These are phyloP conservation scores for Epicoccum nigrum DNA, from an alignment of 2,329 filamentous ascomycete genomes.

Conservation along the genomic window DNA sequence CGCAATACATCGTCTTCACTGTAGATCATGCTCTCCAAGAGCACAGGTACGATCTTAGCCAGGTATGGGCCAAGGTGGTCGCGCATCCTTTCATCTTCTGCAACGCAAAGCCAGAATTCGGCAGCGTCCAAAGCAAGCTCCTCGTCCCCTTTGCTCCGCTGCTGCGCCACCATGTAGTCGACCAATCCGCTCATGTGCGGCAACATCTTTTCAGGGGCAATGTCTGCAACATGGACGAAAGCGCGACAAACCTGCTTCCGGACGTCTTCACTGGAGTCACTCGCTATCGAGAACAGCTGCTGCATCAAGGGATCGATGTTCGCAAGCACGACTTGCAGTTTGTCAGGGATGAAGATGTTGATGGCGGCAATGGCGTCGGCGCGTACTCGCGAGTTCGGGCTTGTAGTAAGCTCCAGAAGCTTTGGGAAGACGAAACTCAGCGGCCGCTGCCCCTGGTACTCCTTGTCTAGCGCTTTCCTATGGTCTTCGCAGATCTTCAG, in stretches of 20 bases:
- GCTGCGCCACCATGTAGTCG: constrained; percentile 90
- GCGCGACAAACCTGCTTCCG: constrained; percentile 91
- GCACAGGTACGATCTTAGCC: constrained; percentile 82
- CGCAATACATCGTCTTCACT: constrained; percentile 89
- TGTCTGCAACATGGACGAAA: constrained; percentile 90
- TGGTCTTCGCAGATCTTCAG: constrained; percentile 98
- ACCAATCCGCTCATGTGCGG: constrained; percentile 88
- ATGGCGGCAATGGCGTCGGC: constrained; percentile 80
- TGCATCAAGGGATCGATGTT: constrained; percentile 82
- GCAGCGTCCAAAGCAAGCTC: constrained; percentile 93
- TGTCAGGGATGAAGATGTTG: constrained; percentile 88
- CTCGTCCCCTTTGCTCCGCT: constrained; percentile 79
- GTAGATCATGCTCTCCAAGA: constrained; percentile 96
- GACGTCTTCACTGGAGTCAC: constrained; percentile 79
- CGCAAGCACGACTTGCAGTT: constrained; percentile 79
- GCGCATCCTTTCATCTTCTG: constrained; percentile 83
- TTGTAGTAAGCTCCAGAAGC: constrained; percentile 84
- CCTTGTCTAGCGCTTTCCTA: constrained; percentile 80
- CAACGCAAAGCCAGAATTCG: constrained; percentile 95
- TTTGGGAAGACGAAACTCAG: constrained; percentile 89
- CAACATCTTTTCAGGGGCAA: constrained; percentile 85
- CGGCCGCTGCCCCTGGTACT: constrained; percentile 86
- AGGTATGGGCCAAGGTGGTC: constrained; percentile 78
- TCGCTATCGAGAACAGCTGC: constrained; percentile 80
- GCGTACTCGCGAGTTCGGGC: constrained; percentile 76